phyloP scores from a whole-genome alignment of 2,329 filamentous ascomycete species.

The Ascochyta clinopodiicola region DNA sequence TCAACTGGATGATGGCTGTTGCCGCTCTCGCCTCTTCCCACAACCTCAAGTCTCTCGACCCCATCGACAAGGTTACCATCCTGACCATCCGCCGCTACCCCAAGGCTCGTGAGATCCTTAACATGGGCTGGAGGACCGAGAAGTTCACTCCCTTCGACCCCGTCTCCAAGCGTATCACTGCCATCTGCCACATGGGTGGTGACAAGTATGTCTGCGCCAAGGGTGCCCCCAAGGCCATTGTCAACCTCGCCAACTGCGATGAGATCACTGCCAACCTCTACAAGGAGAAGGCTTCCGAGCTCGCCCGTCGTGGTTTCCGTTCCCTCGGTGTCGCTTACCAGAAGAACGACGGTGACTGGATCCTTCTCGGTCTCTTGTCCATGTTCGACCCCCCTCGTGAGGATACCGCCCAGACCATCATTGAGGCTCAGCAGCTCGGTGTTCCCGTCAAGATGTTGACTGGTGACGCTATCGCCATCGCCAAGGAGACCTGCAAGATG shows the following conservation, averaged over 20 bases:
- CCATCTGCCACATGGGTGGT: slow-evolving; percentile 71
- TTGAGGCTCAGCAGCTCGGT: slow-evolving; percentile 77
- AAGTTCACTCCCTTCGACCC: slow-evolving; percentile 81
- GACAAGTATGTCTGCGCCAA: slow-evolving; percentile 77
- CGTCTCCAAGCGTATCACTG: slow-evolving; percentile 79
- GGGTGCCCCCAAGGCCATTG: slow-evolving; percentile 78
- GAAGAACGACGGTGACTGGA: slow-evolving; percentile 77
- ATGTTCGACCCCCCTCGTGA: slow-evolving; percentile 83
- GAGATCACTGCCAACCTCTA: slow-evolving; percentile 70
- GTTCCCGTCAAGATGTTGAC: slow-evolving; percentile 83
- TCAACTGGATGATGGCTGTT: slow-evolving; percentile 86
- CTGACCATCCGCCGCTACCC: slow-evolving; percentile 78
- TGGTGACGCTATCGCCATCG: slow-evolving; percentile 80
- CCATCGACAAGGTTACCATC: slow-evolving; percentile 81
- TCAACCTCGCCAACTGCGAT: slow-evolving; percentile 71
- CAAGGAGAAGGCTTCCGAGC: slow-evolving; percentile 75
- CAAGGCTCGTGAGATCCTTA: slow-evolving; percentile 77
- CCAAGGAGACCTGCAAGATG: slow-evolving; percentile 85
- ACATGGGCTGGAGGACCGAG: slow-evolving; percentile 76
- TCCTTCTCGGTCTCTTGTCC: slow-evolving; percentile 76
- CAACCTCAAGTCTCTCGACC: slow-evolving; percentile 79
- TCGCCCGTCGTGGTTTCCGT: slow-evolving; percentile 80
- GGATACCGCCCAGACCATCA: slow-evolving; percentile 78
- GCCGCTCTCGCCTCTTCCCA: slow-evolving; percentile 78
- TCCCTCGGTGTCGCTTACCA: slow-evolving; percentile 80